These are phyloP conservation scores for Vachellia collinsii DNA, from an alignment of 306 rosid species.

Conservation along the genomic window DNA sequence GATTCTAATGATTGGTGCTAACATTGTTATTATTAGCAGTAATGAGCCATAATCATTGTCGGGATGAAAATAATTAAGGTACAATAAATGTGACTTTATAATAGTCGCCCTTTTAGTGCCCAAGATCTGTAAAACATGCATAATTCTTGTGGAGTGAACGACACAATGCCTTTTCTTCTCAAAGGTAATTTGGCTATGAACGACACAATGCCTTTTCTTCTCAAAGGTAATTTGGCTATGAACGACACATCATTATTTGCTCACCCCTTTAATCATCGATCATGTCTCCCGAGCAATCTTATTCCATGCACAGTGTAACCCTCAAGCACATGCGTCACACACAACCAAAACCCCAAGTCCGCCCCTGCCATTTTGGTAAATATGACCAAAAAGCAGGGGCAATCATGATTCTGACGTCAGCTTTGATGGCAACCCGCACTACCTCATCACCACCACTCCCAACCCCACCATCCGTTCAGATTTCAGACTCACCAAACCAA, in stretches of 20 bases:
- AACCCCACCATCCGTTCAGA: conserved; percentile 30
- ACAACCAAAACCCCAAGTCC: background rate
- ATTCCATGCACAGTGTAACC: background rate
- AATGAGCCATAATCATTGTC: conserved; percentile 30
- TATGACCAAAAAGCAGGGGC: conserved; percentile 14
- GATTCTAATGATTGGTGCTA: conserved; percentile 32
- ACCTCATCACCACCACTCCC: conserved; percentile 32
- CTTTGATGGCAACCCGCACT: conserved; percentile 64
- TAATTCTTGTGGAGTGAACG: background rate
- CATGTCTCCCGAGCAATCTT: background rate
- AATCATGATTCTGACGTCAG: conserved; percentile 54
- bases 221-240: background rate
- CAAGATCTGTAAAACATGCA: conserved; percentile 33
- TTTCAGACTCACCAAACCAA: conserved; percentile 35
- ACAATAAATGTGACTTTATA: conserved; percentile 6
- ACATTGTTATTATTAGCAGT: background rate
- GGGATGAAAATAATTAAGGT: conserved; percentile 2
- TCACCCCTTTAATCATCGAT: conserved; percentile 32
- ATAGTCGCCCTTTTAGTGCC: conserved; percentile 17
- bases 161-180: background rate
- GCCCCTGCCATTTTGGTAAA: conserved; percentile 40
- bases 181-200: background rate
- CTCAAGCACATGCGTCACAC: background rate
- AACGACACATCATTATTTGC: conserved; percentile 30
- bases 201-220: background rate